Percentiles rank a stretch among this genome's conserved stretches.
These are phyloP conservation scores for Ceratocystis colombiana DNA, from an alignment of 2,329 filamentous ascomycete species.

Conservation along the genomic window DNA sequence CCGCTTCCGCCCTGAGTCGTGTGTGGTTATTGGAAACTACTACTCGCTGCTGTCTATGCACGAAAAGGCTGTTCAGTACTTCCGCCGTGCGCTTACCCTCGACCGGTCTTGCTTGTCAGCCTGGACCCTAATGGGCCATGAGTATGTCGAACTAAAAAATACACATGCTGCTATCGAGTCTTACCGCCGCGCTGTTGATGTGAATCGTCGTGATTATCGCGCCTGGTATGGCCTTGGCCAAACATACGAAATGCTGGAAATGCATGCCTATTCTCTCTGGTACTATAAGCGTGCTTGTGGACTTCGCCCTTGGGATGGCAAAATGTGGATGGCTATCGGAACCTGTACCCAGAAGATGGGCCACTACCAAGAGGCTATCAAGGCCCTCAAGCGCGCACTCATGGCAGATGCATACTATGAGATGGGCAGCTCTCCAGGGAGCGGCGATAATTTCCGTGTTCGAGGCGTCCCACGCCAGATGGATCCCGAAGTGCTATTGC, in stretches of 20 bases:
- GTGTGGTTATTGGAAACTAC: constrained; percentile 94
- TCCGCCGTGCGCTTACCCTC: constrained; percentile 79
- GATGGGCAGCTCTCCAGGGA: constrained; percentile 38
- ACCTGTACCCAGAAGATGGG: constrained; percentile 86
- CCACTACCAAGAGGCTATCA: constrained; percentile 79
- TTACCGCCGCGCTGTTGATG: constrained; percentile 88
- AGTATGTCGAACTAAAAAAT: constrained; percentile 97
- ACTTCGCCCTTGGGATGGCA: constrained; percentile 87
- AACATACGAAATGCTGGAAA: constrained; percentile 94
- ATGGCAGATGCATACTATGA: constrained; percentile 83
- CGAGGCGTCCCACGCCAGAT: constrained; percentile 50
- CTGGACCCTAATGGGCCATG: constrained; percentile 98
- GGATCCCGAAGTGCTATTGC: constrained; percentile 81
- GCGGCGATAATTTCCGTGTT: constrained; percentile 38
- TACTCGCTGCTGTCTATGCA: constrained; percentile 90
- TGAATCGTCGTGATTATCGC: constrained; percentile 90
- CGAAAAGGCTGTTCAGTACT: constrained; percentile 97
- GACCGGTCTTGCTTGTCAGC: constrained; percentile 86
- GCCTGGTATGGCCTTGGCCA: constrained; percentile 97
- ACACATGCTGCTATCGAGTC: constrained; percentile 96
- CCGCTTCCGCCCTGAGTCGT: constrained; percentile 93
- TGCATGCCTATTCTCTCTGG: constrained; percentile 94
- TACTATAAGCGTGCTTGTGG: constrained; percentile 95
- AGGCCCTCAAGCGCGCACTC: constrained; percentile 84
- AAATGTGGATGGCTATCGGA: constrained; percentile 97